Percentiles rank a stretch among this genome's conserved stretches.
Conservation (phyloP, 2,329 filamentous ascomycete genomes). For the Microdochium paspali region DNA sequence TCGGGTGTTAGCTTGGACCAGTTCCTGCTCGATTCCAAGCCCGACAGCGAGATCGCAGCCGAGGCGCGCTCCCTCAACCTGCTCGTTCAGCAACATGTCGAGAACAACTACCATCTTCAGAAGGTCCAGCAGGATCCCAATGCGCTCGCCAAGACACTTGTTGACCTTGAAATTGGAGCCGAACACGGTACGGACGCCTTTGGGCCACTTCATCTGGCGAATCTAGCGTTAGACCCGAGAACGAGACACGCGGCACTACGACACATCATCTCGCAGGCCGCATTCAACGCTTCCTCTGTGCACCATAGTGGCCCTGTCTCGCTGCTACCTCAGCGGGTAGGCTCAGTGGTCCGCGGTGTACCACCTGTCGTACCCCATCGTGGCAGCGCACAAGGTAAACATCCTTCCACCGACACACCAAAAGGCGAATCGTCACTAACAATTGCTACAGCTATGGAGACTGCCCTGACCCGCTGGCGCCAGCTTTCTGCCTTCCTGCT, state of each 20-base stretch:
- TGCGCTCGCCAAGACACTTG: conserved; percentile 13
- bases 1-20: conserved; percentile 14
- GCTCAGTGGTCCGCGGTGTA: conserved; percentile 18
- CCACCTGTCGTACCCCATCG: conserved; percentile 14
- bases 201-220: conserved; percentile 10
- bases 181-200: background rate
- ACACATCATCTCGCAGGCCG: conserved; percentile 25
- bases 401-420: background rate
- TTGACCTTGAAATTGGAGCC: conserved; percentile 15
- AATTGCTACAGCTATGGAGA: conserved; percentile 10
- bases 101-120: conserved; percentile 25
- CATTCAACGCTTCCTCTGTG: conserved; percentile 22
- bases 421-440: background rate
- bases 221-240: conserved; percentile 19
- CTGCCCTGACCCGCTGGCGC: conserved; percentile 31
- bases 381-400: conserved; percentile 19
- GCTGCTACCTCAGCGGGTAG: conserved; percentile 24
- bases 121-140: conserved; percentile 9
- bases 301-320: conserved; percentile 19
- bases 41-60: conserved; percentile 23
- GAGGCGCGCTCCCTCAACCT: conserved; percentile 23
- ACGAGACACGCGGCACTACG: conserved; percentile 22
- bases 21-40: conserved; percentile 23
- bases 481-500: conserved; percentile 31
- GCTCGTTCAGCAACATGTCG: conserved; percentile 28